Base-by-base conservation (phyloP, 1,284 basidiomycete species). In the Tilletia caries region DNA sequence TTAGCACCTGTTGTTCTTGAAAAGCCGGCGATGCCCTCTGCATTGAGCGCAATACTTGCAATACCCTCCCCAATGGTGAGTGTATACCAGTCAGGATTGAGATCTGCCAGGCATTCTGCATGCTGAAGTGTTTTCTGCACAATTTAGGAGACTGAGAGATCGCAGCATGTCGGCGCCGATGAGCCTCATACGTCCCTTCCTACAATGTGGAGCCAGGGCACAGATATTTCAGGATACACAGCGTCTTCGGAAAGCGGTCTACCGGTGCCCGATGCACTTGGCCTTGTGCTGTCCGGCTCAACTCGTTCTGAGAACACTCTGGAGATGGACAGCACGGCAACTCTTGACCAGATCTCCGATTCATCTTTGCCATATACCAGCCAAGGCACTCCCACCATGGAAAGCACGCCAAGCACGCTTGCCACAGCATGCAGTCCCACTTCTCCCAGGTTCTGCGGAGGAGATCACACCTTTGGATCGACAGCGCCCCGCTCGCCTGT, bases 181-280 rank as follows among this genome's bases (percentile, higher is more conserved):
- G 32, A 62, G 10, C 15, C 27, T n/a, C 27, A 62, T 6, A 2
- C 29, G 29, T 33, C 32, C 4, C 58, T 62, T 12, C 32, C 58
- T 18, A 62, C 32, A 3, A 62, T 62, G 58, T 62, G 58, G 58
- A 62, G 32, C 32, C 58, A 62, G 33, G 58, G 13, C 32, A 33
- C 58, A 37, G 58, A 62, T 29, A 62, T 62, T 10, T 32, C 58
- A 5, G 58, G 58, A 8, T 62, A 62, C 18, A 62, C 58, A 15
- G 58, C 58, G 3, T 33, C 58, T 23, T 62, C 58, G 15, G 58
- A 62, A 20, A 62, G 58, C 58, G 58, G 34, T 29, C 20, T 13
- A 2, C 58, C 58, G 8, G 58, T 33, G 20, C 58, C 58, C 18
- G 58, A 62, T 37, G 58, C 58, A 5, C 58, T 62, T 6, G 58